phyloP scores from a whole-genome alignment of 108 stramenopile genomes.

The Bacterosira constricta region DNA sequence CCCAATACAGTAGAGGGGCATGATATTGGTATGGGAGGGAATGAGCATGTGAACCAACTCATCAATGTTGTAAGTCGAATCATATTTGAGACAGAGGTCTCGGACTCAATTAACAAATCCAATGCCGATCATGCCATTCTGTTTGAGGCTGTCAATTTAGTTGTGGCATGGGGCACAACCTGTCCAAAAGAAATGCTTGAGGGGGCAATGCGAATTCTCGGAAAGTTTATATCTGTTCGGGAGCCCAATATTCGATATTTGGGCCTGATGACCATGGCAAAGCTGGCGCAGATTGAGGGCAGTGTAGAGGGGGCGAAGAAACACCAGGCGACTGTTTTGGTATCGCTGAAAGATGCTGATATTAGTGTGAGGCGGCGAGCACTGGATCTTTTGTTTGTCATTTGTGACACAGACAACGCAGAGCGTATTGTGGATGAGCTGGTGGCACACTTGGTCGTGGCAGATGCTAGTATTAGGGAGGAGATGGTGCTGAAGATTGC shows the following conservation, averaged over 20 bases:
- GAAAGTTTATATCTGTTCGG: slow-evolving; percentile 93
- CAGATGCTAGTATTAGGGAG: slow-evolving; percentile 92
- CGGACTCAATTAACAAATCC: slow-evolving; percentile 95
- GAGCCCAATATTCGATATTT: slow-evolving; percentile 98
- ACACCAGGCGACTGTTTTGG: slow-evolving; percentile 91
- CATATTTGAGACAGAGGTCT: slow-evolving; percentile 90
- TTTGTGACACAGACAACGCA: slow-evolving; percentile 95
- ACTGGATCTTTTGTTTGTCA: slow-evolving; percentile 95
- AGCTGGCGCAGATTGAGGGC: slow-evolving; percentile 91
- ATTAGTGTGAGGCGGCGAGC: slow-evolving; percentile 94
- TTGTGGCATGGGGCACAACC: slow-evolving; percentile 88
- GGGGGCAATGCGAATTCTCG: slow-evolving; percentile 91
- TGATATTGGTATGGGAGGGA: slow-evolving; percentile 56
- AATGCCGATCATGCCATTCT: slow-evolving; percentile 97
- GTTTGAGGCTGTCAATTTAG: slow-evolving; percentile 96
- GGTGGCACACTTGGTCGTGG: slow-evolving; percentile 86
- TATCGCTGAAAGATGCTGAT: slow-evolving; percentile 96
- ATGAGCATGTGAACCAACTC: slow-evolving; percentile 79
- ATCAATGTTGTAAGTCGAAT: slow-evolving; percentile 86
- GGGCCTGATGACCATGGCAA: slow-evolving; percentile 93
- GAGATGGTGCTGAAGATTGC: slow-evolving; percentile 99
- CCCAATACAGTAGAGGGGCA: slow-evolving; percentile 66
- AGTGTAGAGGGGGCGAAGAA: slow-evolving; percentile 83
- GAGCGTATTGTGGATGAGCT: slow-evolving; percentile 94
- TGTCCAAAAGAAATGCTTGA: slow-evolving; percentile 76